These are phyloP conservation scores for Psilocybe sp. DNA, from an alignment of 768 basidiomycete species.

Conservation along the genomic window DNA sequence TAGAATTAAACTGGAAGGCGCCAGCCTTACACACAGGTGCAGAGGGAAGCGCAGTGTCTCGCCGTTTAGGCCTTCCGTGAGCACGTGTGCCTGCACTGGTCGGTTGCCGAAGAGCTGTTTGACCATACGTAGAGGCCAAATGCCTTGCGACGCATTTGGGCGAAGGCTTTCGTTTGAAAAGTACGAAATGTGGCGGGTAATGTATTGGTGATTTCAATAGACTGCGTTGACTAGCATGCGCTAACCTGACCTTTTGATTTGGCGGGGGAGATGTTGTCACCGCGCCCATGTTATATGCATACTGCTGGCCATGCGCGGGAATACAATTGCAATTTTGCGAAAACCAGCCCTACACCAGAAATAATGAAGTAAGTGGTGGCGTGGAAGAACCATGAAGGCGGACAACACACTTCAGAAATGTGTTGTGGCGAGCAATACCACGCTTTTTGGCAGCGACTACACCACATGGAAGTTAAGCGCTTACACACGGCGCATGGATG, in stretches of 20 bases:
- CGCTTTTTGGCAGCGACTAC: conserved; percentile 76
- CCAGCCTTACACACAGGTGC: conserved; percentile 82
- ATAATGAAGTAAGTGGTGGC: conserved; percentile 4
- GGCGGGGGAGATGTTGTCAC: conserved; percentile 75
- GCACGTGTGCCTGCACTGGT: conserved; percentile 59
- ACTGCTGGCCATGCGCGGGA: conserved; percentile 36
- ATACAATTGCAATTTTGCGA: conserved; percentile 71
- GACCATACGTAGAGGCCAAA: conserved; percentile 70
- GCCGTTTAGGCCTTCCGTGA: conserved; percentile 81
- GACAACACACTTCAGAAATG: conserved; percentile 54
- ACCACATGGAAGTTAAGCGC: conserved; percentile 80
- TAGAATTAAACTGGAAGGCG: no score
- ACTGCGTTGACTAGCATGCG: background rate
- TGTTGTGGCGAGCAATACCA: conserved; percentile 86
- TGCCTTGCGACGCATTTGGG: conserved; percentile 66
- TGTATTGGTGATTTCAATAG: background rate
- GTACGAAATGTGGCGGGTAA: conserved; percentile 63
- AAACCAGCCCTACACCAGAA: conserved; percentile 72
- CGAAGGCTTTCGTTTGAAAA: conserved; percentile 69
- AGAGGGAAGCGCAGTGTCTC: conserved; percentile 82
- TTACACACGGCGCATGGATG: conserved; percentile 76
- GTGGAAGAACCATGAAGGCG: background rate
- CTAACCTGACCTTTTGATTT: conserved; percentile 71
- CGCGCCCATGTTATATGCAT: conserved; percentile 54
- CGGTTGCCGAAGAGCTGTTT: conserved; percentile 59